A percentile compares a stretch with the other conserved stretches of the same genome.
Evolutionary conservation across 371 early-diverging fungal species (phyloP).

Genomic region (Mucor circinelloides): DNA sequence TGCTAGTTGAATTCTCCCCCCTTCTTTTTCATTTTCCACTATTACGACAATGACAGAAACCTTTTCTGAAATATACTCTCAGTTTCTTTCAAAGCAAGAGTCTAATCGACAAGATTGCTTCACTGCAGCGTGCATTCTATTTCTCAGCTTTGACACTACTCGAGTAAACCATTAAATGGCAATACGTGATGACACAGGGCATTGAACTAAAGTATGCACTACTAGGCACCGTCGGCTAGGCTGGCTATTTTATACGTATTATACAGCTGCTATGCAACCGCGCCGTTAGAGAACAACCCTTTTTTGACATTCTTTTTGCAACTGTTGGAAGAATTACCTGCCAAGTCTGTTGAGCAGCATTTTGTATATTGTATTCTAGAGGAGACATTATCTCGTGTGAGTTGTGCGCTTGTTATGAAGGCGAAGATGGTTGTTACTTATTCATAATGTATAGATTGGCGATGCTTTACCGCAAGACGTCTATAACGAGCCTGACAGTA

Average conservation of each 20-base stretch:
- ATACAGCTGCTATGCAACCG: conserved; percentile 35
- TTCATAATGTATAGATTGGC: conserved; percentile 20
- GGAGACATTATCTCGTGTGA: conserved; percentile 32
- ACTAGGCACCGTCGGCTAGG: conserved; percentile 24
- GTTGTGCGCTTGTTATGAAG: neutral
- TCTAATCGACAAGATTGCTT: conserved; percentile 10
- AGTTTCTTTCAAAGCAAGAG: conserved; percentile 6
- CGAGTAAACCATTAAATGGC: conserved; percentile 1
- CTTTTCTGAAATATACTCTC: conserved; percentile 11
- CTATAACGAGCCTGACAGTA: conserved; percentile 7
- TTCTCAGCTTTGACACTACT: conserved; percentile 16
- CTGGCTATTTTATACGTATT: conserved; percentile 42
- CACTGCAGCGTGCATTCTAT: conserved; percentile 14
- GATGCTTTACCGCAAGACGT: conserved; percentile 25
- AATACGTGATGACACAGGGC: neutral
- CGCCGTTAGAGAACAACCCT: conserved; percentile 39
- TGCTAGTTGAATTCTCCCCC: neutral
- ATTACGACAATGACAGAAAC: conserved; percentile 1
- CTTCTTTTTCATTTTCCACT: neutral
- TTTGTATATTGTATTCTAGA: conserved; percentile 45
- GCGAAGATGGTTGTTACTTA: neutral
- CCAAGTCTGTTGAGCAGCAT: conserved; percentile 27
- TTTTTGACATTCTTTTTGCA: conserved; percentile 51
- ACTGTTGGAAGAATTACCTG: conserved; percentile 25
- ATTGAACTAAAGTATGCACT: neutral